phyloP scores from a whole-genome alignment of 768 basidiomycete genomes.

The Suillus clintonianus region DNA sequence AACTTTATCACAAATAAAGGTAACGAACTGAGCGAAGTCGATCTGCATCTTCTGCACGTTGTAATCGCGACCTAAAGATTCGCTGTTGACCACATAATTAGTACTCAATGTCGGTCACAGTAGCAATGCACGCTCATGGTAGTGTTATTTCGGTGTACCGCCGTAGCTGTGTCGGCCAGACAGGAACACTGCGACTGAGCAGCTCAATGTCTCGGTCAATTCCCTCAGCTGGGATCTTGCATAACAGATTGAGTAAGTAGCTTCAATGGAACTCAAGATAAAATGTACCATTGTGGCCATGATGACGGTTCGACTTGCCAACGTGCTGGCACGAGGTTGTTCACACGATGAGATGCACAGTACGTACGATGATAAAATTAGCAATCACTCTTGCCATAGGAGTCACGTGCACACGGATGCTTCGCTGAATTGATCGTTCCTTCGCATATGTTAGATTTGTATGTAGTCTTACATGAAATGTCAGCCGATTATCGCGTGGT shows the following conservation, averaged over 20 bases:
- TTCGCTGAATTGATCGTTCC: no score
- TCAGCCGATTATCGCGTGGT: no score
- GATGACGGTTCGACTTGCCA: no score
- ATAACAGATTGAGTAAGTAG: neutral
- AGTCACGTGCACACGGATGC: no score
- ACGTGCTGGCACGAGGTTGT: no score
- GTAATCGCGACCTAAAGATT: neutral
- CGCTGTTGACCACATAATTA: neutral
- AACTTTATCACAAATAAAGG: neutral
- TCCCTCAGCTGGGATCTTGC: neutral
- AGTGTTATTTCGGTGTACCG: neutral
- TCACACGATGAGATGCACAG: slow-evolving; percentile 35
- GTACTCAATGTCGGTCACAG: neutral
- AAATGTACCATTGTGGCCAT: no score
- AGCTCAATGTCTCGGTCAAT: neutral
- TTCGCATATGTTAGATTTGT: no score
- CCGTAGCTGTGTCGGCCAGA: neutral
- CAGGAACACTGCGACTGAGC: neutral
- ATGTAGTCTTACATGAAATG: no score
- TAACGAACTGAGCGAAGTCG: neutral
- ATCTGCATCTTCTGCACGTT: neutral
- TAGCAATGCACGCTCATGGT: neutral
- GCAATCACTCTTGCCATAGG: no score
- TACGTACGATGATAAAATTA: no score
- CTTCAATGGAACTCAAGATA: no score